These are phyloP conservation scores for Penicillium sclerotiorum DNA, from an alignment of 2,329 filamentous ascomycete species.

Conservation along the genomic window DNA sequence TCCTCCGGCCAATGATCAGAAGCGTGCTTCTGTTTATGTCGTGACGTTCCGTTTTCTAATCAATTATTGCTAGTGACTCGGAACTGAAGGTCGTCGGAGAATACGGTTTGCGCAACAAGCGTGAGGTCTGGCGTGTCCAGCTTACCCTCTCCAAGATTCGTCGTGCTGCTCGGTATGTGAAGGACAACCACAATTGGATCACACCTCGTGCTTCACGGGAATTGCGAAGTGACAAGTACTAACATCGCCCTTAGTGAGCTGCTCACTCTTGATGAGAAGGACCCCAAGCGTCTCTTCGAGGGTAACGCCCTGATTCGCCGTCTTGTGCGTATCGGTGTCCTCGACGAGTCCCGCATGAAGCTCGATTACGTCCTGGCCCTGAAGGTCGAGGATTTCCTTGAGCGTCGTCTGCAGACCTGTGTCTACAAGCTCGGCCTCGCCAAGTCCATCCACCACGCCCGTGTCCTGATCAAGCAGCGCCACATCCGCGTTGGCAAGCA, in stretches of 20 bases:
- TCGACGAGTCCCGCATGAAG: slow-evolving; percentile 99
- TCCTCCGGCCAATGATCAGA: slow-evolving; percentile 88
- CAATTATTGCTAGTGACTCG: slow-evolving; percentile 82
- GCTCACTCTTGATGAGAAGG: slow-evolving; percentile 99
- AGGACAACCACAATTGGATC: slow-evolving; percentile 2
- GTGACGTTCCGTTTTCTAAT: slow-evolving; percentile 69
- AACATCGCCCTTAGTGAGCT: slow-evolving; percentile 73
- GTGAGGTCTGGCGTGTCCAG: slow-evolving; percentile 99
- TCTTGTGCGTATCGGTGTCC: slow-evolving; percentile 98
- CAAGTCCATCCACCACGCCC: slow-evolving; percentile 99
- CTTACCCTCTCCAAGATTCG: slow-evolving; percentile 99
- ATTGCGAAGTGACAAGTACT: neutral
- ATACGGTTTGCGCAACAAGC: slow-evolving; percentile 99
- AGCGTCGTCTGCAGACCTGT: slow-evolving; percentile 99
- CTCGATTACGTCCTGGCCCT: slow-evolving; percentile 99
- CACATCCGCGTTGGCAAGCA: slow-evolving; percentile 99
- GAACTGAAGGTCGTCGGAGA: slow-evolving; percentile 99
- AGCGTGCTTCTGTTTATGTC: slow-evolving; percentile 98
- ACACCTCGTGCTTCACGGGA: no score
- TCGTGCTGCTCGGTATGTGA: slow-evolving; percentile 96
- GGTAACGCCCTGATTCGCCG: slow-evolving; percentile 99
- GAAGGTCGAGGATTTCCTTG: slow-evolving; percentile 99
- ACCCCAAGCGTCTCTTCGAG: slow-evolving; percentile 99
- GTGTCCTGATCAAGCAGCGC: slow-evolving; percentile 98
- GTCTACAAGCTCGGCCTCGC: slow-evolving; percentile 99